A percentile compares a stretch with the other conserved stretches of the same genome.
Conservation (phyloP, 2,329 filamentous ascomycete species). For the Ascochyta rabiei region DNA sequence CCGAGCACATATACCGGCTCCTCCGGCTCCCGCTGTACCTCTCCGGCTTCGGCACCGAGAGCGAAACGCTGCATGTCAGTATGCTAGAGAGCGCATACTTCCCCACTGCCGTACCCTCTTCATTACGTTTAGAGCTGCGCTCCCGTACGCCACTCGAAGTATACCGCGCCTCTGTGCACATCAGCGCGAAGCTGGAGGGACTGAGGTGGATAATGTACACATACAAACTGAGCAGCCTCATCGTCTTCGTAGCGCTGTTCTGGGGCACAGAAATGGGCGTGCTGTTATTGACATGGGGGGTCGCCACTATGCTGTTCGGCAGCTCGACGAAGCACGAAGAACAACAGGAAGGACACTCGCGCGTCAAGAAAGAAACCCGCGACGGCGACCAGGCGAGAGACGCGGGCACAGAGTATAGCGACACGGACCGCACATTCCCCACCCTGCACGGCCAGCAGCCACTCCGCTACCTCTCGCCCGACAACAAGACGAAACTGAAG, state of each 20-base stretch:
- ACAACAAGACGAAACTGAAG: constrained; percentile 23
- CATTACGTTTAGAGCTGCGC: constrained; percentile 70
- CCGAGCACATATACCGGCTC: constrained; percentile 34
- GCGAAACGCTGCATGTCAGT: constrained; percentile 65
- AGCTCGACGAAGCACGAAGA: neutral
- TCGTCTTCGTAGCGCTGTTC: constrained; percentile 72
- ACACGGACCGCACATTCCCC: constrained; percentile 57
- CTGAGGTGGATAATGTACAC: constrained; percentile 81
- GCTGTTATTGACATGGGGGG: constrained; percentile 68
- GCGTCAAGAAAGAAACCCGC: constrained; percentile 17
- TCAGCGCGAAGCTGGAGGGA: constrained; percentile 77
- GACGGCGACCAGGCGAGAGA: constrained; percentile 18
- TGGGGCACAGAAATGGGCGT: constrained; percentile 77
- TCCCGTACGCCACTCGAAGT: constrained; percentile 74
- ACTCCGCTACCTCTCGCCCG: constrained; percentile 44
- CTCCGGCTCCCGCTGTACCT: constrained; percentile 69
- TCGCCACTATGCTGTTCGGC: constrained; percentile 54
- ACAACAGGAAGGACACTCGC: constrained; percentile 7
- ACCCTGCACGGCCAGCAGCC: constrained; percentile 53
- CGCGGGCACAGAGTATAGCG: constrained; percentile 41
- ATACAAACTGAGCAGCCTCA: constrained; percentile 72
- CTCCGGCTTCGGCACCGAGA: constrained; percentile 68
- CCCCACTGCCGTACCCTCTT: constrained; percentile 59
- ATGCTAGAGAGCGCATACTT: constrained; percentile 80
- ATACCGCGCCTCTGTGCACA: constrained; percentile 70